Evolutionary conservation across 768 basidiomycete genomes (phyloP), one percentile per base, ranked within the genome.

Genomic region (Boletus rufocinnamomeus): DNA sequence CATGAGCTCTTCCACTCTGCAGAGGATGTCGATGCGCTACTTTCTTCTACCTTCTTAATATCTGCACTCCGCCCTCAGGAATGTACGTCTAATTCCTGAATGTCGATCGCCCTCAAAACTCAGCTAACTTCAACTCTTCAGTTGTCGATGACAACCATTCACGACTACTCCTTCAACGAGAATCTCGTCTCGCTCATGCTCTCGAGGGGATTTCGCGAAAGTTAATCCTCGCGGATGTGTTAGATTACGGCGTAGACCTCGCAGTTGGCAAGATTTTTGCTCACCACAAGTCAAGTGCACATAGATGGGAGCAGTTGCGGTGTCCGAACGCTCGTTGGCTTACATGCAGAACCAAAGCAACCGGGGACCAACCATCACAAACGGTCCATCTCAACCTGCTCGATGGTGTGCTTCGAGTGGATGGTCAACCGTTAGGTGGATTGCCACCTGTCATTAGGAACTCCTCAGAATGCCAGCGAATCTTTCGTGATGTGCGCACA

Each of bases 41-140:
- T 66, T 14, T 62, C 71, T 27, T 72, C 71, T 37, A 49, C 62
- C 5, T 57, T 75, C 52, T 54, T 65, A 2, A 54, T 72, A 4
- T 46, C 57, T 23, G 62, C 64, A 30, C 63, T 67, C 44, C 50
- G 35, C 6, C 62, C 64, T 1, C n/a, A n/a, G n/a, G 4, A 30
- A 4, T 1, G 60, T 46, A 7, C 5, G 43, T 52, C 21, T 3
- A 2, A 30, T 53, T 23, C 2, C 48, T 1, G n/a, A 23, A 21
- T 32, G 3, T n/a, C 14, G 1, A 23, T 0, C 34, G 5, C 28
- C 4, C 23, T 25, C 23, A 17, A 8, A 3, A 16, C 17, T 25
- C 25, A 19, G 19, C 40, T 41, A 7, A 28, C 9, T 5, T 46
- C 17, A 27, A 28, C 1, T 10, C 4, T 17, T 10, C 25, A 46